A percentile compares a stretch with the other conserved stretches of the same genome.
Conservation (phyloP, 306 rosid species). For the Corylus americana region DNA sequence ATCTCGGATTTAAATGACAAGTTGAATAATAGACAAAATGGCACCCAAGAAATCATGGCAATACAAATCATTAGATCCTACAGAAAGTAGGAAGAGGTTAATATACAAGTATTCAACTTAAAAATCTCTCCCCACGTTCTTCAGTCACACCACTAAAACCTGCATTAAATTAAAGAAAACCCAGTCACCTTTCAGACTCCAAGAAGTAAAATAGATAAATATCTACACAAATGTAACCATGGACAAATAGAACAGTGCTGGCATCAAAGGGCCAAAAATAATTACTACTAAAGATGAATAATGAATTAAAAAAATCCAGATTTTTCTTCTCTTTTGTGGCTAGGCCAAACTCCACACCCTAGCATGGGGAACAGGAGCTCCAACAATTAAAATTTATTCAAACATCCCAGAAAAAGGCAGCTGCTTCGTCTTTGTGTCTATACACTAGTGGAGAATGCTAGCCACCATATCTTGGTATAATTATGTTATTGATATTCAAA, state of each 20-base stretch:
- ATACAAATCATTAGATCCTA: slow-evolving; percentile 25
- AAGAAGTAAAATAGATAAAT: neutral
- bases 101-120: slow-evolving; percentile 9
- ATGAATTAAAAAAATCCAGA: neutral
- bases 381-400: neutral
- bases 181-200: neutral
- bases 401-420: neutral
- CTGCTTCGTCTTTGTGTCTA: neutral
- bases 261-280: too few species aligned
- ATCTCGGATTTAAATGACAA: slow-evolving; percentile 11
- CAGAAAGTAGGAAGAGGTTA: neutral
- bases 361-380: neutral
- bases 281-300: neutral
- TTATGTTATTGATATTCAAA: neutral
- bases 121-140: neutral
- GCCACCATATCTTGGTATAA: neutral
- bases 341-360: neutral
- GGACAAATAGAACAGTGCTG: neutral
- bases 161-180: slow-evolving; percentile 5
- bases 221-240: neutral
- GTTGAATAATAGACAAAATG: slow-evolving; percentile 26
- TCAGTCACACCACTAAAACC: slow-evolving; percentile 6
- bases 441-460: neutral
- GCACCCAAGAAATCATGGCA: slow-evolving; percentile 26
- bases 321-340: neutral